Evolutionary conservation across 2,329 filamentous ascomycete species (phyloP).

Genomic region (Plenodomus biglobosus): DNA sequence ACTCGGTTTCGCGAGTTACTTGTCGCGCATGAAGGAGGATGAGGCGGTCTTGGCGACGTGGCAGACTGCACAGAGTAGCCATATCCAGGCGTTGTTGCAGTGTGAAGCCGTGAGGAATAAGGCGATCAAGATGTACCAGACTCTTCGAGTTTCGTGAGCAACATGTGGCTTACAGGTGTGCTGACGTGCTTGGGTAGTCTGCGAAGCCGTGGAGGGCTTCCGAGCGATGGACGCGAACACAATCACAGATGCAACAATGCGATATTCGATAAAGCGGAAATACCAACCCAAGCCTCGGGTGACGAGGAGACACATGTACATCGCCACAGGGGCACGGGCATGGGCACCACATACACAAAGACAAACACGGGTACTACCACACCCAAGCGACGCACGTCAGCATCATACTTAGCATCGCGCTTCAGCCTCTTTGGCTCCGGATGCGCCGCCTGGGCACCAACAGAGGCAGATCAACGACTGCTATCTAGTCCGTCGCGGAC

Average conservation of each 20-base stretch:
- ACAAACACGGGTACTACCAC: too few relatives aligned
- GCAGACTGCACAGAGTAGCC: constrained; percentile 60
- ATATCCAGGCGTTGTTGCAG: constrained; percentile 57
- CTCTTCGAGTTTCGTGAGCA: constrained; percentile 8
- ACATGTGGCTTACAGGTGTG: not conserved
- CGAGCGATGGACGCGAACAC: too few relatives aligned
- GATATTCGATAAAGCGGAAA: not conserved
- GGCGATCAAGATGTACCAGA: constrained; percentile 32
- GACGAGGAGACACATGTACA: too few relatives aligned
- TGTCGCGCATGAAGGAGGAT: constrained; percentile 64
- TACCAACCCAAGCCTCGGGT: not conserved
- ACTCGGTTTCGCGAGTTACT: constrained; percentile 61
- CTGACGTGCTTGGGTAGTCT: constrained; percentile 1
- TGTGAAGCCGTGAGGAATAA: constrained; percentile 39
- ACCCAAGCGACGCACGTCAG: not conserved
- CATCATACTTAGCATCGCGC: not conserved
- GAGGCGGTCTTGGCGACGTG: constrained; percentile 63
- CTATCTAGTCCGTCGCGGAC: not conserved
- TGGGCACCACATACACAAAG: too few relatives aligned
- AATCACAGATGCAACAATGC: not conserved
- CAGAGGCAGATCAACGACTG: not conserved
- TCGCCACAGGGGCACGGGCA: not conserved
- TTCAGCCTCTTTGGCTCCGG: not conserved
- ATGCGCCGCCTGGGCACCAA: not conserved
- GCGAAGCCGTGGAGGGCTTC: too few relatives aligned